Evolutionary conservation across 2,329 filamentous ascomycete species (phyloP), one percentile per base, ranked within the genome.

Genomic region (Zymoseptoria crescenta): DNA sequence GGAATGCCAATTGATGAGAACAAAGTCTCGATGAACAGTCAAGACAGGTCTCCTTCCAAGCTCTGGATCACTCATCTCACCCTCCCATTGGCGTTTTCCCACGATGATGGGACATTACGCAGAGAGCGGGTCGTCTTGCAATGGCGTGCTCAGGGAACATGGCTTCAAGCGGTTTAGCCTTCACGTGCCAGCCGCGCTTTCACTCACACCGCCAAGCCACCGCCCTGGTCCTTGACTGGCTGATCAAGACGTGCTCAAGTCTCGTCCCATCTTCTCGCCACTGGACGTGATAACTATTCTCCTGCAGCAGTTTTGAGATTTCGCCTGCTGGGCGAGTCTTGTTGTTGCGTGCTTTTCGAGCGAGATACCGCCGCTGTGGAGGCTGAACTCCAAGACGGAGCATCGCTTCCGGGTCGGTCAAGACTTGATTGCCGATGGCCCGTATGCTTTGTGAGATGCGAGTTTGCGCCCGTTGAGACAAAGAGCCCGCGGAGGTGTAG

Each of bases 201-300:
- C 35, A 45, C 35, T 41, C 16, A 54, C 51, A 19, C 56, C 41
- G 24, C 58, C 54, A 35, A 59, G 54, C 2, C 27, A 30, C 13
- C 41, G 30, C 5, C 41, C 54, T 4, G 56, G 49, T 7, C 54
- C 58, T 28, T 55, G 35, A 54, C 58, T 59, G 10, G 52, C 56
- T 10, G n/a, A 20, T 24, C 27, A 52, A 49, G 56, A 58, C 35
- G 35, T 45, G 35, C 35, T 45, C 35, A 45, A 45, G 24, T 4
- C 24, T 24, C 24, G 24, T 24, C 24, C 24, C 24, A 24, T 24
- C 24, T 24, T 24, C 24, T n/a, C n/a, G n/a, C n/a, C n/a, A n/a
- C n/a, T n/a, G n/a, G n/a, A n/a, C n/a, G n/a, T n/a, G n/a, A n/a
- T n/a, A n/a, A n/a, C 13, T 10, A 41, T 41, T 16, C 13, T 1